A percentile compares a stretch with the other conserved stretches of the same genome.
Evolutionary conservation across 169 alveolate genomes (phyloP).

Genomic region (Eimeria falciformis): DNA sequence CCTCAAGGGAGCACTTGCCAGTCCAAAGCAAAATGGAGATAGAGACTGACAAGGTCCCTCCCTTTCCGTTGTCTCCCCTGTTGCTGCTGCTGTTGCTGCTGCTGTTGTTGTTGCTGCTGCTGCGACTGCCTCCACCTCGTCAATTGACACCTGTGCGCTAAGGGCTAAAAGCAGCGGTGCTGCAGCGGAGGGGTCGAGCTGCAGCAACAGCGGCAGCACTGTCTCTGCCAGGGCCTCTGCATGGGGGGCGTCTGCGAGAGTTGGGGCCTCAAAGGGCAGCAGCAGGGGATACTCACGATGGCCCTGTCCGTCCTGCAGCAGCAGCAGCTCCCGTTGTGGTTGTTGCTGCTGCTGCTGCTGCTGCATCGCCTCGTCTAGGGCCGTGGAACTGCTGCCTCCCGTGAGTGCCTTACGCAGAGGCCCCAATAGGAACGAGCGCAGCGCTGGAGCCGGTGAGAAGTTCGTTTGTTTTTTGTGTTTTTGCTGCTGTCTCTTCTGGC

Average conservation of each 20-base stretch:
- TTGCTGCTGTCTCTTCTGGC: neutral
- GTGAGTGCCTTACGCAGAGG: constrained; percentile 33
- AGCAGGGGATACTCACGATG: constrained; percentile 35
- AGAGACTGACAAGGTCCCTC: too few species aligned
- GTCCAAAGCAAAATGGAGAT: neutral
- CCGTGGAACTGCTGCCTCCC: neutral
- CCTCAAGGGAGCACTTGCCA: neutral
- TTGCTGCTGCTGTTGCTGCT: neutral
- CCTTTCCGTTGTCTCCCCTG: neutral
- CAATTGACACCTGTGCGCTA: constrained; percentile 27
- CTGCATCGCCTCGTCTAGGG: too few species aligned
- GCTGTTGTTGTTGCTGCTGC: neutral
- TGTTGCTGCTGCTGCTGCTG: constrained; percentile 29
- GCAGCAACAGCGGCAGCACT: constrained; percentile 61
- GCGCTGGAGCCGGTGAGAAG: neutral
- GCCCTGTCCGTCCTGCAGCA: neutral
- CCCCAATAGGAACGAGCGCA: constrained; percentile 17
- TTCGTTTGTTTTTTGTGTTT: neutral
- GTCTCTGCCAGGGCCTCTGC: constrained; percentile 59
- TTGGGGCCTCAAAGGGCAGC: constrained; percentile 18
- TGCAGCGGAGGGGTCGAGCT: constrained; percentile 58
- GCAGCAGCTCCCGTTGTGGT: constrained; percentile 17
- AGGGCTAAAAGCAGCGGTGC: constrained; percentile 52
- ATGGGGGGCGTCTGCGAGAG: constrained; percentile 10
- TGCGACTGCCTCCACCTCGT: constrained; percentile 39